Conservation (phyloP, 78 protist species). For the Creolimax fragrantissima region DNA sequence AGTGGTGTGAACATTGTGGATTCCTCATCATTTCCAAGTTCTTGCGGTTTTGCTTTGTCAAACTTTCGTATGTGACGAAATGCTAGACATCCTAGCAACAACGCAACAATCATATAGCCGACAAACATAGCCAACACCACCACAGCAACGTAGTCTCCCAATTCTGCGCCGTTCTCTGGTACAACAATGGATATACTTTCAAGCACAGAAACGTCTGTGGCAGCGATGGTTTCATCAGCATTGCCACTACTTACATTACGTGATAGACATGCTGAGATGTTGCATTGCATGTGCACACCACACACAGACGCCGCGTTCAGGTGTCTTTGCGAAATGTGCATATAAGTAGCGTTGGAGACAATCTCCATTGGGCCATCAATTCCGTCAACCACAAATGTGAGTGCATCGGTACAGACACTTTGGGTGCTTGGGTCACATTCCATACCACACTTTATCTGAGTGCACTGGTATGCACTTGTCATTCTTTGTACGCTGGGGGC, state of each 20-base stretch:
- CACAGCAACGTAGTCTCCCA: background rate
- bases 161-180: background rate
- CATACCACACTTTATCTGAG: too few relatives aligned
- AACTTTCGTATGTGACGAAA: background rate
- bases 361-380: background rate
- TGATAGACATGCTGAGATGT: background rate
- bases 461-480: too few relatives aligned
- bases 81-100: background rate
- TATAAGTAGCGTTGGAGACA: background rate
- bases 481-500: too few relatives aligned
- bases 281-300: background rate
- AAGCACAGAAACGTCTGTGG: background rate
- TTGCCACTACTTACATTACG: background rate
- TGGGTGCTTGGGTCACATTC: background rate
- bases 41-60: background rate
- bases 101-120: background rate
- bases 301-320: background rate
- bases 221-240: background rate
- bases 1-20: background rate
- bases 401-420: background rate
- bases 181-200: background rate
- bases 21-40: background rate
- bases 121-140: background rate
- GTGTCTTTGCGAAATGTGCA: background rate
- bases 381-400: background rate